A percentile compares a stretch with the other conserved stretches of the same genome.
Conservation (phyloP, 1,284 basidiomycete genomes). For the Agroathelia rolfsii region DNA sequence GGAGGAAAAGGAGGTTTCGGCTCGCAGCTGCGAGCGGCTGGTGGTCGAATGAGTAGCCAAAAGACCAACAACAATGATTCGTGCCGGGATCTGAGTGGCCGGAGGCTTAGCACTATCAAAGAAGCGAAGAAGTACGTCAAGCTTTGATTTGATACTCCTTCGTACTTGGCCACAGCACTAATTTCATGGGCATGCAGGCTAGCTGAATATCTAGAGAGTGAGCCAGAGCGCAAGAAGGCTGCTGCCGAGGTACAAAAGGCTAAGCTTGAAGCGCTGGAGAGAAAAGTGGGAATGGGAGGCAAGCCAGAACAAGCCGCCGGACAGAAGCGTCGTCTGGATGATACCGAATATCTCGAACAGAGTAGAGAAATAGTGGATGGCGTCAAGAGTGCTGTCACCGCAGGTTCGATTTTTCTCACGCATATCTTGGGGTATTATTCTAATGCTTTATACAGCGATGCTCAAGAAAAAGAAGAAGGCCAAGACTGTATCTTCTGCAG, state of each 20-base stretch:
- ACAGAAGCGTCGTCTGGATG: slow-evolving; percentile 85
- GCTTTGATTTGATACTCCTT: slow-evolving; percentile 1
- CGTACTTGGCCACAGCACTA: slow-evolving; percentile 8
- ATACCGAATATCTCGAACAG: slow-evolving; percentile 88
- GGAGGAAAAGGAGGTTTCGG: slow-evolving; percentile 99
- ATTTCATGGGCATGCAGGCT: slow-evolving; percentile 39
- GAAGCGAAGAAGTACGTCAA: slow-evolving; percentile 79
- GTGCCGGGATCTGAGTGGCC: slow-evolving; percentile 86
- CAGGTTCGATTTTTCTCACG: slow-evolving; percentile 39
- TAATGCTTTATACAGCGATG: slow-evolving; percentile 33
- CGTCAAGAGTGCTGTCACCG: slow-evolving; percentile 84
- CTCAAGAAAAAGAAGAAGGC: slow-evolving; percentile 84
- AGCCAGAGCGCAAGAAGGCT: slow-evolving; percentile 74
- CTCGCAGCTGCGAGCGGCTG: slow-evolving; percentile 90
- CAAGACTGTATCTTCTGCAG: no score
- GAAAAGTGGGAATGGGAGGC: slow-evolving; percentile 59
- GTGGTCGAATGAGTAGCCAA: slow-evolving; percentile 93
- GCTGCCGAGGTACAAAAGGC: slow-evolving; percentile 73
- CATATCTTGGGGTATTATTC: slow-evolving; percentile 9
- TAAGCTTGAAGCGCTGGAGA: slow-evolving; percentile 80
- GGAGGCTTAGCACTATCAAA: slow-evolving; percentile 88
- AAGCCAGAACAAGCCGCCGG: slow-evolving; percentile 49
- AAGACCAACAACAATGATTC: slow-evolving; percentile 94
- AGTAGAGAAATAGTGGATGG: slow-evolving; percentile 87
- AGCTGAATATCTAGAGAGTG: slow-evolving; percentile 81